phyloP scores from a whole-genome alignment of 2,329 filamentous ascomycete species.

The Colletotrichum graminicola region DNA sequence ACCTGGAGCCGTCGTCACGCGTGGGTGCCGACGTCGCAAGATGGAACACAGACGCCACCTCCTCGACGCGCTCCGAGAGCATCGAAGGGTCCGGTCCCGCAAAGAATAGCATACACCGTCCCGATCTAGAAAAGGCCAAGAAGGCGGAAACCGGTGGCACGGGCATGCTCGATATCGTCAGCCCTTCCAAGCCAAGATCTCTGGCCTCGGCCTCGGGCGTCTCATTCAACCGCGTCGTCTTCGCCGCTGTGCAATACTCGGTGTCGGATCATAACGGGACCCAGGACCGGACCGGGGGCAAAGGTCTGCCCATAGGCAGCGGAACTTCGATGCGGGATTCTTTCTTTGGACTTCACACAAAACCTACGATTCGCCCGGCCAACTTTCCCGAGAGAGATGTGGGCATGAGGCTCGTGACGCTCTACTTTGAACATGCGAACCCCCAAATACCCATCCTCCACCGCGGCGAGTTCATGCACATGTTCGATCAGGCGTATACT shows the following conservation, averaged over 20 bases:
- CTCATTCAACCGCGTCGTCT: slow-evolving; percentile 93
- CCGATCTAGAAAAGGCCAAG: slow-evolving; percentile 48
- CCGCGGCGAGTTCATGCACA: slow-evolving; percentile 86
- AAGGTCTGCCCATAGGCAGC: slow-evolving; percentile 62
- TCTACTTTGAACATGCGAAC: slow-evolving; percentile 97
- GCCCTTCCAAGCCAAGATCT: slow-evolving; percentile 82
- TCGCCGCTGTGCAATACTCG: slow-evolving; percentile 87
- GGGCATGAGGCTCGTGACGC: slow-evolving; percentile 77
- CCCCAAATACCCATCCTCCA: slow-evolving; percentile 96
- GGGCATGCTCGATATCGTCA: slow-evolving; percentile 81
- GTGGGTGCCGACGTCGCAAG: slow-evolving; percentile 54
- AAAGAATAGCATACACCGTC: slow-evolving; percentile 54
- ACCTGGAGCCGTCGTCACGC: slow-evolving; percentile 75
- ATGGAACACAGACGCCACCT: slow-evolving; percentile 50
- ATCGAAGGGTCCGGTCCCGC: slow-evolving; percentile 47
- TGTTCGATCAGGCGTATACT: slow-evolving; percentile 86
- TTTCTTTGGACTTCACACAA: slow-evolving; percentile 96
- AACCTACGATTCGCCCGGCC: slow-evolving; percentile 86
- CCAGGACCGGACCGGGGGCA: slow-evolving; percentile 47
- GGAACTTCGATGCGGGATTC: slow-evolving; percentile 92
- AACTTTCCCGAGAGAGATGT: slow-evolving; percentile 84
- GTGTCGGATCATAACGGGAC: slow-evolving; percentile 73
- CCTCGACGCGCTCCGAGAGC: slow-evolving; percentile 52
- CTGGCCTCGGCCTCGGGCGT: slow-evolving; percentile 90
- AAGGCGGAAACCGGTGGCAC: slow-evolving; percentile 48